A percentile compares a stretch with the other conserved stretches of the same genome.
Conservation (phyloP, 805 yeast genomes). For the Cephaloascus fragrans region DNA sequence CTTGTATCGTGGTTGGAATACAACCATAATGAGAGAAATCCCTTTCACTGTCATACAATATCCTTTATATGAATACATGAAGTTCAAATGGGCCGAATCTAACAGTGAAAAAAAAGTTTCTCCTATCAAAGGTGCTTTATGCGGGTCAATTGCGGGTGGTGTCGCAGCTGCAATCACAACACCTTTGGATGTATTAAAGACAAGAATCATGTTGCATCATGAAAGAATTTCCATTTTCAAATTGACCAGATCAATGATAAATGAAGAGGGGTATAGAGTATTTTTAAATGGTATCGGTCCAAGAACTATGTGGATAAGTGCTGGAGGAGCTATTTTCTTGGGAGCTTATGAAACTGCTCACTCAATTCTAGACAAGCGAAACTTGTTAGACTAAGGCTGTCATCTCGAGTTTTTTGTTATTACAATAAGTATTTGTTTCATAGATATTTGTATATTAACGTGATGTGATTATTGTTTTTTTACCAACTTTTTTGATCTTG, state of each 20-base stretch:
- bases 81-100: constrained; percentile 43
- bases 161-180: constrained; percentile 76
- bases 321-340: constrained; percentile 95
- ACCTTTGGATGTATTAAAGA: constrained; percentile 71
- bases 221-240: constrained; percentile 32
- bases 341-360: constrained; percentile 82
- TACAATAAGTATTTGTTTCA: too few species aligned
- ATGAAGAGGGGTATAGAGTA: constrained; percentile 65
- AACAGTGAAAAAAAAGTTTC: constrained; percentile 32
- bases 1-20: constrained; percentile 85
- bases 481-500: constrained; percentile 37
- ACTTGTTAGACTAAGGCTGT: too few species aligned
- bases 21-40: constrained; percentile 90
- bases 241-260: constrained; percentile 42
- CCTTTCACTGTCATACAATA: constrained; percentile 96
- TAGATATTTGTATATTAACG: too few species aligned
- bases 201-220: constrained; percentile 73
- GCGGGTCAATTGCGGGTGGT: constrained; percentile 80
- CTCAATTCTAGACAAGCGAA: constrained; percentile 16
- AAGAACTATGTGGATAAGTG: constrained; percentile 93
- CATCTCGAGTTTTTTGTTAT: too few species aligned
- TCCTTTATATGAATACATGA: constrained; percentile 83
- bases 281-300: constrained; percentile 89
- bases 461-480: constrained; percentile 20
- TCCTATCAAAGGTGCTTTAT: constrained; percentile 71